Percentiles rank a stretch among this genome's conserved stretches.
phyloP scores from a whole-genome alignment of 495 filamentous ascomycete genomes.

The Podospora conica region DNA sequence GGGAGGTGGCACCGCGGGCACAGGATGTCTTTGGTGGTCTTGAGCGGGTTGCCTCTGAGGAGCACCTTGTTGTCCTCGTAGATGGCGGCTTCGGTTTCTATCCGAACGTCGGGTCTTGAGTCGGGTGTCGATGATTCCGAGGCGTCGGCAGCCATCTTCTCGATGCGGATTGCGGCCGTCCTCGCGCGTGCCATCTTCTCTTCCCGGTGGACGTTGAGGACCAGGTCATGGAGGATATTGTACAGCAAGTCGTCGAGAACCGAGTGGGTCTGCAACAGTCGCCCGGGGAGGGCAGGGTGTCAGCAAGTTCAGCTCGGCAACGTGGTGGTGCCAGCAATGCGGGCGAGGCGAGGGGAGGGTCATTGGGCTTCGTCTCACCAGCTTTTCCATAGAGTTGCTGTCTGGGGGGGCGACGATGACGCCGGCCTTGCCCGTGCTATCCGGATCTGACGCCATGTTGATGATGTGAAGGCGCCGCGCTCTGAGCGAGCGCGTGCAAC shows the following conservation, averaged over 20 bases:
- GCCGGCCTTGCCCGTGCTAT: constrained; percentile 42
- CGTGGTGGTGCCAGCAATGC: too few species aligned
- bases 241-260: constrained; percentile 64
- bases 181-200: constrained; percentile 66
- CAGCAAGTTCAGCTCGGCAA: background rate
- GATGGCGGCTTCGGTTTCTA: constrained; percentile 65
- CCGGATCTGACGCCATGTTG: constrained; percentile 31
- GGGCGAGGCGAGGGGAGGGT: too few species aligned
- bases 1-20: constrained; percentile 63
- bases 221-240: constrained; percentile 65
- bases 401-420: constrained; percentile 40
- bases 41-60: constrained; percentile 70
- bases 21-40: constrained; percentile 63
- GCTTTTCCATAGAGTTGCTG: constrained; percentile 35
- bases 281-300: background rate
- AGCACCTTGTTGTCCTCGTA: constrained; percentile 67
- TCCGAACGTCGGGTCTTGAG: constrained; percentile 41
- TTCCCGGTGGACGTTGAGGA: constrained; percentile 65
- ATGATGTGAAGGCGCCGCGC: constrained; percentile 7
- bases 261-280: constrained; percentile 36
- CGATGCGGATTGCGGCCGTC: constrained; percentile 65
- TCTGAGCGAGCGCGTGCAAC: background rate
- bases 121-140: constrained; percentile 38
- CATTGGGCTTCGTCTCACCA: constrained; percentile 33
- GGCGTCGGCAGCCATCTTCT: constrained; percentile 57